Conservation (phyloP, 495 filamentous ascomycete species). For the Neurospora sublineolata region DNA sequence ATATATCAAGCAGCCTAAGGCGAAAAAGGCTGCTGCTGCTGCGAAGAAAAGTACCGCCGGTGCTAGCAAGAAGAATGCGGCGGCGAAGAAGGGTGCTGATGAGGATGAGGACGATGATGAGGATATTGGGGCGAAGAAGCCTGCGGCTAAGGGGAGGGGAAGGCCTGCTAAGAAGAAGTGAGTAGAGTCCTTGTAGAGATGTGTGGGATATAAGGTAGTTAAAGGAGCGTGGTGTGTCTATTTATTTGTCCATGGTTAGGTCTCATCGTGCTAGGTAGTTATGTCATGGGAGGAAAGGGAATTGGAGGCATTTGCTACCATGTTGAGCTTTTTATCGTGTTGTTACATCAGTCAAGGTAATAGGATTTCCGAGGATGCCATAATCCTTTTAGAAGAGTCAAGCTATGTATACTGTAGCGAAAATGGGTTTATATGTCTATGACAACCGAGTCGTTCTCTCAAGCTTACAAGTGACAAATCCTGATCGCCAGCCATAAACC, state of each 20-base stretch:
- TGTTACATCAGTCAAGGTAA: neutral
- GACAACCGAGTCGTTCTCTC: neutral
- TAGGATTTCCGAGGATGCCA: neutral
- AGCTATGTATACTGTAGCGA: neutral
- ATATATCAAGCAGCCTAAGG: constrained; percentile 83
- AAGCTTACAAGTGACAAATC: neutral
- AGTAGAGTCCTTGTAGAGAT: neutral
- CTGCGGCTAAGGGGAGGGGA: constrained; percentile 11
- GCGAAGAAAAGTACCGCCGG: constrained; percentile 31
- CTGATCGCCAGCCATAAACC: neutral
- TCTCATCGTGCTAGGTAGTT: neutral
- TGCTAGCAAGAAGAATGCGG: constrained; percentile 25
- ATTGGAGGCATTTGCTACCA: neutral
- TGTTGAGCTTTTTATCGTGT: neutral
- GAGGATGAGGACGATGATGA: constrained; percentile 22
- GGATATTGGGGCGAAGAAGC: constrained; percentile 4
- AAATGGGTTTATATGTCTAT: constrained; percentile 9
- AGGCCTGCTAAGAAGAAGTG: constrained; percentile 4
- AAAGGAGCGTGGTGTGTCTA: neutral
- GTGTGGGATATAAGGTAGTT: neutral
- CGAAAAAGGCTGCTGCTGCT: constrained; percentile 64
- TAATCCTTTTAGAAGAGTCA: neutral
- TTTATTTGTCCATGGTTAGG: neutral
- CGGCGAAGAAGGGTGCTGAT: constrained; percentile 19
- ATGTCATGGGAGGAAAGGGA: neutral